phyloP scores from a whole-genome alignment of 2,329 filamentous ascomycete genomes.

The Thyridium curvatum region DNA sequence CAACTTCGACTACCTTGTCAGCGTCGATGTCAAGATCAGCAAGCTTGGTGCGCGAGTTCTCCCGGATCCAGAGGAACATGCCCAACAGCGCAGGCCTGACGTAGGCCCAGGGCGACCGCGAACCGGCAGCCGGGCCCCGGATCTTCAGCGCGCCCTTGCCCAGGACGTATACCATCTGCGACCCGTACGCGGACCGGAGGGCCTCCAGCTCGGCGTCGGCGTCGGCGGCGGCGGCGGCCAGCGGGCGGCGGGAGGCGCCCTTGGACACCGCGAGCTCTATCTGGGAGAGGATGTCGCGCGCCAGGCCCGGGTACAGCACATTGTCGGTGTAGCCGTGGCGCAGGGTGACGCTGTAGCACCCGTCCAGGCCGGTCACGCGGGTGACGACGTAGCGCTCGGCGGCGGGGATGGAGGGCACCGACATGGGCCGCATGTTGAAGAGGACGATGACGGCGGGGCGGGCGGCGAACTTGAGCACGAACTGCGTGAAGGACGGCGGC shows the following conservation, averaged over 20 bases:
- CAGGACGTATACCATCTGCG: conserved; percentile 48
- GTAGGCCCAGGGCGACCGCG: conserved; percentile 16
- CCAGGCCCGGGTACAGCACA: conserved; percentile 60
- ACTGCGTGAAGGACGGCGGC: conserved; percentile 65
- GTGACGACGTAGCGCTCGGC: conserved; percentile 41
- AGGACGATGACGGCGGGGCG: conserved; percentile 65
- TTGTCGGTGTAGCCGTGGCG: conserved; percentile 70
- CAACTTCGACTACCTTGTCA: conserved; percentile 60
- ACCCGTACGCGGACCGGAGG: conserved; percentile 35
- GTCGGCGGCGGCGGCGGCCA: too few relatives aligned
- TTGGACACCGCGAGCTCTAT: conserved; percentile 52
- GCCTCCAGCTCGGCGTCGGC: conserved; percentile 28
- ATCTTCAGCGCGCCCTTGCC: conserved; percentile 59
- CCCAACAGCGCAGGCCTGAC: conserved; percentile 40
- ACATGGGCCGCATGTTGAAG: conserved; percentile 63
- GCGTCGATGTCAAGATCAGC: conserved; percentile 53
- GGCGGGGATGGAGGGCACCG: conserved; percentile 41
- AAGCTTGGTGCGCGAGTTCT: conserved; percentile 61
- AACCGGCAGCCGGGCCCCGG: conserved; percentile 18
- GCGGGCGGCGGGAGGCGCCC: too few relatives aligned
- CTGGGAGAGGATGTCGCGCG: conserved; percentile 46
- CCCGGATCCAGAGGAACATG: conserved; percentile 58
- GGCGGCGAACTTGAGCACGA: conserved; percentile 63
- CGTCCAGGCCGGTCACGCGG: conserved; percentile 39
- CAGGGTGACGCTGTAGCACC: conserved; percentile 63